Conservation (phyloP, 805 yeast genomes). For the Metschnikowia reukaufii region DNA sequence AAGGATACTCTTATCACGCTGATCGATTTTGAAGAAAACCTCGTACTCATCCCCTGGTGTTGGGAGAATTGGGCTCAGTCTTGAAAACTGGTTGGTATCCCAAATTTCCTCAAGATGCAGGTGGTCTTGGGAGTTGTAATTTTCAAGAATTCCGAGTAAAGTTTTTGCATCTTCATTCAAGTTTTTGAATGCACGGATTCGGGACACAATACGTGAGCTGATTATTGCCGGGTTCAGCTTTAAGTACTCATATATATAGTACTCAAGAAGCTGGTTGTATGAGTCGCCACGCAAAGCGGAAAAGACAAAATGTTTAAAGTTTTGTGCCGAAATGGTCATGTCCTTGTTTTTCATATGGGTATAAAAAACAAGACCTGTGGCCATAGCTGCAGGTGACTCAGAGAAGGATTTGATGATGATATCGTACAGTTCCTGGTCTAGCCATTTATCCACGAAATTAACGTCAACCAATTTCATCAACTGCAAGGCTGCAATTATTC, state of each 20-base stretch:
- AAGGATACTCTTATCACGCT: slow-evolving; percentile 21
- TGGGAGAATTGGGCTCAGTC: slow-evolving; percentile 1
- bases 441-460: slow-evolving; percentile 23
- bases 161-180: slow-evolving; percentile 7
- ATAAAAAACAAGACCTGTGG: slow-evolving; percentile 27
- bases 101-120: slow-evolving; percentile 1
- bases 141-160: slow-evolving; percentile 7
- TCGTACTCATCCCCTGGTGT: slow-evolving; percentile 22
- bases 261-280: slow-evolving; percentile 13
- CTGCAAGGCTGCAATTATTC: slow-evolving; percentile 17
- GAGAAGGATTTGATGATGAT: slow-evolving; percentile 30
- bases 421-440: slow-evolving; percentile 31
- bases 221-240: slow-evolving; percentile 1
- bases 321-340: slow-evolving; percentile 13
- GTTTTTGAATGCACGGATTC: slow-evolving; percentile 4
- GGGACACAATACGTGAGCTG: slow-evolving; percentile 2
- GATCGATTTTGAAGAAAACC: slow-evolving; percentile 19
- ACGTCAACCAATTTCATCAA: slow-evolving; percentile 18
- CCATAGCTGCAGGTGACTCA: slow-evolving; percentile 28
- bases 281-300: slow-evolving; percentile 13
- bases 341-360: slow-evolving; percentile 19
- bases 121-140: neutral
- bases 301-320: slow-evolving; percentile 25
- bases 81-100: slow-evolving; percentile 5
- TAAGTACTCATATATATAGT: slow-evolving; percentile 12